Base-by-base conservation (phyloP, 1,284 basidiomycete genomes). In the Rhodofomes roseus region DNA sequence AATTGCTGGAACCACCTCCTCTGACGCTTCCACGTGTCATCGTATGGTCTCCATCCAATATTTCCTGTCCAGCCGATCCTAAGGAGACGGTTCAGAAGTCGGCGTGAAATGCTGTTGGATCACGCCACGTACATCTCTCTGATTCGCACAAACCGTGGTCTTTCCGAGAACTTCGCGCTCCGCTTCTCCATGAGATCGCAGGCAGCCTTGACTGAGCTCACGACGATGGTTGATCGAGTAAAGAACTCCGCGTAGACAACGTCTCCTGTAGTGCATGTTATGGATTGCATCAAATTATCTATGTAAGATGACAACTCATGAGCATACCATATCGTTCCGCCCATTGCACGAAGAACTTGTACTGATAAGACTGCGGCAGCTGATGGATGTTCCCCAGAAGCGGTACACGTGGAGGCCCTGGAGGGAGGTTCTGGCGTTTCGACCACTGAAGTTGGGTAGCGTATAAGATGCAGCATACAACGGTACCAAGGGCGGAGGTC, bases 161-260 rank as follows among this genome's bases (percentile, higher is more conserved):
- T 65, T 60, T 71, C 72, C 2, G 77, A 79, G 60, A 77, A 78
- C 48, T 72, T 74, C 1, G 70, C 63, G 23, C 76, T 72, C 16
- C 75, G 67, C 63, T 76, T 77, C 36, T 77, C 77, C 60, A 80
- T 60, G 14, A 80, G 66, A 11, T 80, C 78, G 4, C 66, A 62
- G 7, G 76, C 72, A 0, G 71, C 70, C 55, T 72, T 63, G 3
- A 62, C 58, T 3, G 76, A 73, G 65, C 76, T 76, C 22, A 80
- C 53, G 51, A 80, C 62, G 20, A 79, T 61, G 39, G 75, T 70
- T 5, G 72, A 69, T 4, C 65, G 69, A 7, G 73, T 74, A 43
- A 76, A 68, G 31, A 74, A 69, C 46, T 64, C 64, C 16, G 77
- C 64, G 61, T 74, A 75, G 34, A 78, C 68, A 37, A 79, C 65